phyloP scores from a whole-genome alignment of 1,284 basidiomycete genomes.

The Ganoderma resinaceum region DNA sequence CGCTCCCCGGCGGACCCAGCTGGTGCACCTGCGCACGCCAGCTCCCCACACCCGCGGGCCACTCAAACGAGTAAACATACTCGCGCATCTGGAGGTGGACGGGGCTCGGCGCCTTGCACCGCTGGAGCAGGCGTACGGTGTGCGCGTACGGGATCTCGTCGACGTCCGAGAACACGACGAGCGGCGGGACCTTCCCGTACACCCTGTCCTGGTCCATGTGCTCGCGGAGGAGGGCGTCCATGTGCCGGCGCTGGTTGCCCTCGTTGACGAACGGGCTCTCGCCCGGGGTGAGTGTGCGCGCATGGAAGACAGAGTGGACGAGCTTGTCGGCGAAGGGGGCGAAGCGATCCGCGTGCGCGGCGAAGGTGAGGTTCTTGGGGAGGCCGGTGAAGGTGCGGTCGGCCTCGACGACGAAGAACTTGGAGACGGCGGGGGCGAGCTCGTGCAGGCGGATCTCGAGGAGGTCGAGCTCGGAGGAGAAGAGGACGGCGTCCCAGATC shows the following conservation, averaged over 20 bases:
- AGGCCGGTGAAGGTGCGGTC: constrained; percentile 68
- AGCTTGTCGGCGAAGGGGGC: constrained; percentile 60
- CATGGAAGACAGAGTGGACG: constrained; percentile 50
- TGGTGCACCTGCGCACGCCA: constrained; percentile 58
- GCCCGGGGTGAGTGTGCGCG: constrained; percentile 29
- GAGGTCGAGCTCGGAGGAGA: constrained; percentile 73
- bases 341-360: constrained; percentile 55
- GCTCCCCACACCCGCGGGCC: constrained; percentile 44
- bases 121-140: constrained; percentile 61
- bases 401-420: constrained; percentile 73
- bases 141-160: constrained; percentile 71
- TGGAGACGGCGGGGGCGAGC: constrained; percentile 64
- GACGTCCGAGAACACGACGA: constrained; percentile 73
- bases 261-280: constrained; percentile 51
- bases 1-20: constrained; percentile 39
- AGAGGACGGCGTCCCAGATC: constrained; percentile 62
- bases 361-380: constrained; percentile 62
- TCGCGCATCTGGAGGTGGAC: constrained; percentile 73
- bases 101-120: constrained; percentile 62
- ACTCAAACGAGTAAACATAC: constrained; percentile 61
- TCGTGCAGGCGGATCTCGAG: constrained; percentile 75
- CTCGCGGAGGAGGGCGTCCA: constrained; percentile 52
- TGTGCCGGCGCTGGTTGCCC: constrained; percentile 43
- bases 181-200: constrained; percentile 40
- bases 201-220: constrained; percentile 41